phyloP scores from a whole-genome alignment of 116 monocot genomes.

The Zostera marina region DNA sequence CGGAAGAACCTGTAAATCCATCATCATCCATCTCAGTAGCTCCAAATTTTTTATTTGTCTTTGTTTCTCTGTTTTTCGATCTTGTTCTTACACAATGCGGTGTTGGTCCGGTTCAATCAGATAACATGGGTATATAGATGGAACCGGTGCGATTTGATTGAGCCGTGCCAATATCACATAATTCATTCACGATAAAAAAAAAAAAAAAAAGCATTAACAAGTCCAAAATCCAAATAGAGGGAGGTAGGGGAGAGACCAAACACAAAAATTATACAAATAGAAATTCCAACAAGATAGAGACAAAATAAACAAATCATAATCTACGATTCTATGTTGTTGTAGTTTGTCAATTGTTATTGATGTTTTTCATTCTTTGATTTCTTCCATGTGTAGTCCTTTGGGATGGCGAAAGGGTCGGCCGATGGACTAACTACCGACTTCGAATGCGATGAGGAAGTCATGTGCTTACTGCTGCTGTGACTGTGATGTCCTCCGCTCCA shows the following conservation, averaged over 20 bases:
- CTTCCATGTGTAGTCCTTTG: conserved; percentile 39
- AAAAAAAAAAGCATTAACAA: no score
- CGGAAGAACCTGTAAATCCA: no score
- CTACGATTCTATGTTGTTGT: no score
- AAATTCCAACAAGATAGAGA: no score
- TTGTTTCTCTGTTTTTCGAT: neutral
- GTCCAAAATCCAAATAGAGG: no score
- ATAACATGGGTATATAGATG: neutral
- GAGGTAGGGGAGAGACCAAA: no score
- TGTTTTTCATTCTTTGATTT: neutral
- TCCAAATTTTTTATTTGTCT: no score
- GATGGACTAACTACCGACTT: conserved; percentile 9
- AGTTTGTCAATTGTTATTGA: no score
- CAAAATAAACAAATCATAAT: no score
- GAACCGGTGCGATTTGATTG: neutral
- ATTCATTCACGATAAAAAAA: no score
- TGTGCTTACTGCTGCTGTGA: conserved; percentile 22
- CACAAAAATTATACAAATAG: no score
- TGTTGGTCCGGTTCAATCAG: conserved; percentile 3
- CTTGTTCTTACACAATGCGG: neutral
- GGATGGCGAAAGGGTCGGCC: conserved; percentile 47
- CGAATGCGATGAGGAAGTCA: conserved; percentile 23
- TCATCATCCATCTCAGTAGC: no score
- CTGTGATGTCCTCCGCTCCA: conserved; percentile 18
- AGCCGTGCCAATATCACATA: conserved; percentile 12